Evolutionary conservation across 768 basidiomycete genomes (phyloP), one percentile per base, ranked within the genome.

Genomic region (Xerocomus brunneocitrinus): DNA sequence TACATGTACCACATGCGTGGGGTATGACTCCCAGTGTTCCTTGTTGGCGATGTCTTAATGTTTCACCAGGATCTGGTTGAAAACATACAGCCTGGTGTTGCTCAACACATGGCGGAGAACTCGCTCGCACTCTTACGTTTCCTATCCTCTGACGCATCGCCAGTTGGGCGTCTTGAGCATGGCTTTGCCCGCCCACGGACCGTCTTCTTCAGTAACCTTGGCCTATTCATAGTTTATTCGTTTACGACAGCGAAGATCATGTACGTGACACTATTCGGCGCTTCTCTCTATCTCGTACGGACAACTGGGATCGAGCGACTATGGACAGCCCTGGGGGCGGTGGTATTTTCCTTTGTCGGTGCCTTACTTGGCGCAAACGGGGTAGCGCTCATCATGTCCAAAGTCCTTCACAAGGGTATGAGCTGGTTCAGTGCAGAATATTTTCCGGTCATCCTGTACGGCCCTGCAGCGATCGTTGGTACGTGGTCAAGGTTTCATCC

Each of bases 1-100:
- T 98, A 97, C 67, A 74, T 92, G 49, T 98, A 97, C 65, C 94
- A 98, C 69, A 98, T 92, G 73, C 84, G 88, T 45, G 91, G 91
- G 75, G 87, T 84, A 59, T 1, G 66, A 38, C n/a, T 47, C 55
- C 49, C 47, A 12, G 16, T 49, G n/a, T 44, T 25, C 39, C 38
- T 38, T 8, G 5, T n/a, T 32, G 10, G 36, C 13, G 10, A 44
- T 9, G 19, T 50, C 41, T 65, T 9, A 55, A 47, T 3, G 19
- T 38, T 3, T 43, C 38, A 19, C 16, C 24, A 76, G 73, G 93
- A 95, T 69, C 59, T 87, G 4, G 85, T 92, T 8, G 85, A 90
- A 62, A 84, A 94, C 63, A 91, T 95, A 49, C 78, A 93, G 63
- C 71, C 81, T 6, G 95, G 95, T 10, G 89, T 91, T 1, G 85